Evolutionary conservation across 2,329 filamentous ascomycete species (phyloP).

Genomic region (Aspergillus unguis): DNA sequence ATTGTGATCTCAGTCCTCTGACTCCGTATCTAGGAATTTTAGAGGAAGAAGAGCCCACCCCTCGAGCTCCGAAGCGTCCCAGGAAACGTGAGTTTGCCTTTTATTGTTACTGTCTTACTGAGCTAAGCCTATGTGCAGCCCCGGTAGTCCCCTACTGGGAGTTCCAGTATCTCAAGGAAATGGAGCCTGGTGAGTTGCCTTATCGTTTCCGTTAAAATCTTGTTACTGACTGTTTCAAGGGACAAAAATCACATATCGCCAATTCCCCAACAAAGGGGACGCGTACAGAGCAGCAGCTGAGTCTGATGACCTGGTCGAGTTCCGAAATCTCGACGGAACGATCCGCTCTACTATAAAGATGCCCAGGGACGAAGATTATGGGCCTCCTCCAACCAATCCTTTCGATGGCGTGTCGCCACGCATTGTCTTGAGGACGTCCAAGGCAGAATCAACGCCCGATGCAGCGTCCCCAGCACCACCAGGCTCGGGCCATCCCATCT

Average conservation of each 20-base stretch:
- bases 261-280: neutral
- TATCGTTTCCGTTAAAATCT: too few relatives aligned
- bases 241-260: neutral
- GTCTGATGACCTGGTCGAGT: conserved; percentile 7
- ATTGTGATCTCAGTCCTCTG: conserved; percentile 5
- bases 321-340: conserved; percentile 8
- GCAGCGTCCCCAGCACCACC: conserved; percentile 44
- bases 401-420: conserved; percentile 36
- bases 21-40: conserved; percentile 38
- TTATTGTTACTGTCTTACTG: neutral
- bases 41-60: conserved; percentile 47
- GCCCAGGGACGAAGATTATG: conserved; percentile 39
- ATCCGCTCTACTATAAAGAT: conserved; percentile 25
- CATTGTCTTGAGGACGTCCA: conserved; percentile 42
- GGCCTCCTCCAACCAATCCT: conserved; percentile 27
- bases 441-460: conserved; percentile 43
- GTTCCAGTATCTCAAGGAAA: conserved; percentile 1
- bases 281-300: conserved; percentile 5
- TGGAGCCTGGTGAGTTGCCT: conserved; percentile 6
- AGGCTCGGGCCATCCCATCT: conserved; percentile 39
- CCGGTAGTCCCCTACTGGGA: conserved; percentile 6
- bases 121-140: neutral
- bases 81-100: conserved; percentile 37
- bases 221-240: conserved; percentile 5
- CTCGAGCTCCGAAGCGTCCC: conserved; percentile 43